Base-by-base conservation (phyloP, 2,329 filamentous ascomycete genomes). In the Acarospora socialis region DNA sequence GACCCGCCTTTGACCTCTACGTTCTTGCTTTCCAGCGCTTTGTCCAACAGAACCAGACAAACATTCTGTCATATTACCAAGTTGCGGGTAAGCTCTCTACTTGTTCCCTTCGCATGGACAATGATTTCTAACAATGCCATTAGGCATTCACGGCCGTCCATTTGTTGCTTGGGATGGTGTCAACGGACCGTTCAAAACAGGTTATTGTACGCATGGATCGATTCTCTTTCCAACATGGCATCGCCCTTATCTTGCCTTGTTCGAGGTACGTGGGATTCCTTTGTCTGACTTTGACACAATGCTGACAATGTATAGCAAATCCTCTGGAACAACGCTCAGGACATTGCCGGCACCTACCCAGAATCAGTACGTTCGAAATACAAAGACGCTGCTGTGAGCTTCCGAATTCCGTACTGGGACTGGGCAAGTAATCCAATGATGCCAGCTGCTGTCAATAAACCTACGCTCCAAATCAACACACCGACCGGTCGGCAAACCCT, bases 171-270 rank as follows among this genome's bases (percentile, higher is more conserved):
- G 72, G 70, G 66, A 75, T 46, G 60, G 54, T 13, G 66, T 60
- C 1, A 42, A 51, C 29, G 58, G 63, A 2, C 47, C 60, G 2
- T 27, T 38, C 15, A 56, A 62, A 22, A 61, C 66, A 10, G 82
- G 81, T 30, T 92, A 84, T 51, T 92, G 83, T 51, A 70, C 71
- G 9, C 83, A 92, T 54, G 69, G 65, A 15, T 80, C 78, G 2
- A 71, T 77, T 23, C 59, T 90, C 10, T 90, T 92, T 50, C 71
- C 77, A 22, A 68, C 75, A 22, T 92, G 83, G 83, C 83, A 92
- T 61, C 70, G 83, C 30, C 79, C 81, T 1, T 92, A 87, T 52
- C 60, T 90, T 34, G 61, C 69, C 7, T 54, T 77, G 7, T 73
- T 59, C 40, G 65, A 78, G 56, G 68, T 69, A 43, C 29, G 47